Percentiles rank a stretch among this genome's conserved stretches.
phyloP scores from a whole-genome alignment of 202 grass and related monocot genomes.

The Dendrocalamus latiflorus region DNA sequence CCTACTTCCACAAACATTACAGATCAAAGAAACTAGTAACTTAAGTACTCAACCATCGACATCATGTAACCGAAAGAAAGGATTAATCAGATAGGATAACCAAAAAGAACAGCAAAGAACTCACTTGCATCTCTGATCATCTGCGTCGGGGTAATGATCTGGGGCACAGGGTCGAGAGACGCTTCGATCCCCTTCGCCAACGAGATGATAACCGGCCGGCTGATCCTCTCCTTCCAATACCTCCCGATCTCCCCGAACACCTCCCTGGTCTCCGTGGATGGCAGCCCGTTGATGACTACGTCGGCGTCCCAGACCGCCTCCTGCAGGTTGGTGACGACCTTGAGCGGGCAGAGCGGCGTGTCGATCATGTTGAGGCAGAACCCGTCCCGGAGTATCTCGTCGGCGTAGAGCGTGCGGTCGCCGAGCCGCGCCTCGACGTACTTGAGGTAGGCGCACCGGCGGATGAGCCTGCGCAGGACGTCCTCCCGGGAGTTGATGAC shows the following conservation, averaged over 20 bases:
- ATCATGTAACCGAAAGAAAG: background rate
- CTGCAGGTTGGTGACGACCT: conserved; percentile 94
- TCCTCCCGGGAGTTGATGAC: conserved; percentile 91
- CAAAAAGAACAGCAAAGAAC: background rate
- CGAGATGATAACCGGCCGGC: conserved; percentile 60
- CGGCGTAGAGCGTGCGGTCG: conserved; percentile 71
- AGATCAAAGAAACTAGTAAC: conserved; percentile 7
- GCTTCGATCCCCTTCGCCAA: conserved; percentile 95
- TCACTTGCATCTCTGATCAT: conserved; percentile 92
- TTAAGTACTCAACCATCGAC: background rate
- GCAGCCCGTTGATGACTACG: conserved; percentile 85
- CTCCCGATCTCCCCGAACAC: conserved; percentile 86
- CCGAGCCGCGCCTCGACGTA: conserved; percentile 93
- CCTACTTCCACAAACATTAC: background rate
- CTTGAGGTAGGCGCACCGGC: conserved; percentile 83
- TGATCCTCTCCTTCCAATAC: conserved; percentile 92
- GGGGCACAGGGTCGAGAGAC: conserved; percentile 61
- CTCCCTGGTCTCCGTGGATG: conserved; percentile 85
- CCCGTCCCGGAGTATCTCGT: conserved; percentile 85
- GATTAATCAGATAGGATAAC: background rate
- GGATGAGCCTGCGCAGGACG: conserved; percentile 78
- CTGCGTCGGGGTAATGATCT: conserved; percentile 86
- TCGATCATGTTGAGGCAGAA: conserved; percentile 95
- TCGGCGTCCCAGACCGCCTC: conserved; percentile 96
- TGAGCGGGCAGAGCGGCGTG: conserved; percentile 83